Percentiles rank a stretch among this genome's conserved stretches.
phyloP scores from a whole-genome alignment of 2,329 filamentous ascomycete species.

The Scolecobasidium constrictum region DNA sequence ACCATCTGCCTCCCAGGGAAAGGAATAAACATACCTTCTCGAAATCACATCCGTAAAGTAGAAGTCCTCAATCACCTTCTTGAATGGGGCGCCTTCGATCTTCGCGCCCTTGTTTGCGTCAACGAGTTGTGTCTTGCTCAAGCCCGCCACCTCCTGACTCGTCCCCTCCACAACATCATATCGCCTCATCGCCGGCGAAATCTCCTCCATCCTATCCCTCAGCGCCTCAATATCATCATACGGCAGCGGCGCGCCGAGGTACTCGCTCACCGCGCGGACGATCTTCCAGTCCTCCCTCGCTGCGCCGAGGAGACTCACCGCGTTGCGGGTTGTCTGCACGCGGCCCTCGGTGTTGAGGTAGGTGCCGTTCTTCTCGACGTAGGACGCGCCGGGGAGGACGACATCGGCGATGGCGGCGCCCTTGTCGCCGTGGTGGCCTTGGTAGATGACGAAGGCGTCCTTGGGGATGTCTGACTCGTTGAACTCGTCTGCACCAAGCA shows the following conservation, averaged over 20 bases:
- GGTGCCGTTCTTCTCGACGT: constrained; percentile 92
- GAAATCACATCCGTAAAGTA: constrained; percentile 98
- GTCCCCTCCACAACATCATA: constrained; percentile 88
- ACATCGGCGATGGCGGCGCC: constrained; percentile 90
- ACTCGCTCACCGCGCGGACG: constrained; percentile 83
- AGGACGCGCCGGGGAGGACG: constrained; percentile 85
- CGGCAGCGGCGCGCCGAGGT: constrained; percentile 73
- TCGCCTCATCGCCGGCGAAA: constrained; percentile 76
- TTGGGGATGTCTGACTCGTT: constrained; percentile 78
- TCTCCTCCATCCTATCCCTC: constrained; percentile 88
- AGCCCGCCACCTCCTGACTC: constrained; percentile 46
- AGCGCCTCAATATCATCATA: constrained; percentile 89
- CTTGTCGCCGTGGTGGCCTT: constrained; percentile 92
- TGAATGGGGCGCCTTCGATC: constrained; percentile 60
- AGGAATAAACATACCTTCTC: constrained; percentile 58
- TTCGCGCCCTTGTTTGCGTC: constrained; percentile 90
- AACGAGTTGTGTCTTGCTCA: constrained; percentile 90
- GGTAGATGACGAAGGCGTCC: constrained; percentile 93
- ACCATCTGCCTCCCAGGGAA: no score
- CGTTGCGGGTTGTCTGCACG: constrained; percentile 85
- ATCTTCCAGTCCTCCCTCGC: constrained; percentile 99
- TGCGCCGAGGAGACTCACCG: constrained; percentile 79
- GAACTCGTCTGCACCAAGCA: constrained; percentile 91
- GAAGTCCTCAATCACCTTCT: constrained; percentile 87
- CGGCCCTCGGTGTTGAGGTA: constrained; percentile 98